Base-by-base conservation (phyloP, 148 eudicot species). In the Chenopodium formosanum region DNA sequence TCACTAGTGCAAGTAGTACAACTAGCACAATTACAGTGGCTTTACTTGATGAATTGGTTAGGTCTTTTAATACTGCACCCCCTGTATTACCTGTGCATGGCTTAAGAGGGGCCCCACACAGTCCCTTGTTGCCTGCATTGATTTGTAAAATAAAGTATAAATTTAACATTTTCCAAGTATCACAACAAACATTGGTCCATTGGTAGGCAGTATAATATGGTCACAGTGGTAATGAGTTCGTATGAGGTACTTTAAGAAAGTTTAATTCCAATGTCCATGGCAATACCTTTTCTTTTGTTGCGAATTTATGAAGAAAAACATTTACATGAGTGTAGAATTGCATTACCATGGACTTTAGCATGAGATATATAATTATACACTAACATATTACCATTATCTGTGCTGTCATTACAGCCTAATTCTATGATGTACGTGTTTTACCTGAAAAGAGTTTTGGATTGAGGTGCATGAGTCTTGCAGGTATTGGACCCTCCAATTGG, bases 101-200 rank as follows among this genome's bases (percentile, higher is more conserved):
- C 74, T 81, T 84, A 50, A 91, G 83, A 29, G 98, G 98, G 81
- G 76, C 73, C 75, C 98, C 98, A 85, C 98, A 95, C 46, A 95
- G 79, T 53, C 75, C 91, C 77, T 86, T 87, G 80, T 95, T 93
- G 46, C 96, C 98, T 93, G 89, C 82, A 82, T 16, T 32, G 16
- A 31, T 32, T 8, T 31, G 20, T 23, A 23, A 70, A 60, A 48
- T 19, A 34, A 34, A 25, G 4, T 37, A 37, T 37, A 37, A 44
- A n/a, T 20, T 22, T 20, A 10, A 71, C 23, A 70, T 50, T 14
- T 46, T 5, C n/a, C 9, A 68, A 31, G 9, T 6, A 62, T 62
- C 2, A 27, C 13, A 20, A 20, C 25, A 11, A 62, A 62, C 65
- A 62, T 62, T 22, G 25, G 25, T 16, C 2, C 23, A 22, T 62